Evolutionary conservation across 2,329 filamentous ascomycete genomes (phyloP), one percentile per base, ranked within the genome.

Genomic region (Pochonia chlamydosporia): DNA sequence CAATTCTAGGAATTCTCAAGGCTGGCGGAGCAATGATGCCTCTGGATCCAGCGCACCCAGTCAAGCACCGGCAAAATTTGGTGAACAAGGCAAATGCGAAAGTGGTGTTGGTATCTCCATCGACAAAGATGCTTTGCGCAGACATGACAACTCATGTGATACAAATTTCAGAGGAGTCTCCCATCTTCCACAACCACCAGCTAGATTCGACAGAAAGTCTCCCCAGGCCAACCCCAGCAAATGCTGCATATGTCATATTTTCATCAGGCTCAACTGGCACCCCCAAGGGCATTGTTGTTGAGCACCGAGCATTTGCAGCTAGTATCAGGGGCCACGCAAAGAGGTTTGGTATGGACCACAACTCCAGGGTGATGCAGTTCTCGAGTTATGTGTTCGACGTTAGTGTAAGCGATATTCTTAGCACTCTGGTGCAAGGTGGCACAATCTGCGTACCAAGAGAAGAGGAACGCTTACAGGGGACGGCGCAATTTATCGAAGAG

Each of bases 361-460:
- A 8, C 7, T 25, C 39, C 10, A 18, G 39, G 11, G n/a, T 10
- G 9, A 18, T 41, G 5, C 39, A 41, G 28, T 65, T 61, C n/a
- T 45, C 56, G 3, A 56, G 63, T 1, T 68, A 71, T 50, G 64
- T 60, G 5, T 72, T 70, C 11, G 69, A 71, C 43, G 65, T 62
- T 24, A 61, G 63, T 7, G 48, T 70, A 0, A 54, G 57, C 21
- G 63, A 68, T 33, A 62, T 67, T 30, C 60, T 69, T 14, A 64
- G 59, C 1, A 62, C 68, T 2, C 58, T 72, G 1, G 52, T 62
- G 14, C 46, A 56, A 4, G 70, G 70, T 16, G 69, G 65, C 5
- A 67, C 64, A 20, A 52, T 72, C 1, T 71, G 68, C 24, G 57
- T 72, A 1, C 65, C 68, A 0, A 64, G 61, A 2, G 66, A 71